phyloP scores from a whole-genome alignment of 179 eudicot species.

The Nepenthes alata region DNA sequence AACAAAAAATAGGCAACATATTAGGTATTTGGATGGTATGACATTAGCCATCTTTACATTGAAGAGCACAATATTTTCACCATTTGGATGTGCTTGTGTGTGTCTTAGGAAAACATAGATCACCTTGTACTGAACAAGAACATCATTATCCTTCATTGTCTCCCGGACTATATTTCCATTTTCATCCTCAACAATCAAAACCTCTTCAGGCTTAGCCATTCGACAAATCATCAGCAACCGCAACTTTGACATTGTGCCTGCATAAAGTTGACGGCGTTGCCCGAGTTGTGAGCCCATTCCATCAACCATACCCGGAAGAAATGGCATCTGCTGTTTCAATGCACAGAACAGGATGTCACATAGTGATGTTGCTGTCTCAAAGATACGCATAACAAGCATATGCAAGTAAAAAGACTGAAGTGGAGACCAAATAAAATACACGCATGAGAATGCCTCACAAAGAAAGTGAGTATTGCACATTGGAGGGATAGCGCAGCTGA shows the following conservation, averaged over 20 bases:
- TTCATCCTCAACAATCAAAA: slow-evolving; percentile 98
- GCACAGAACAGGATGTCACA: slow-evolving; percentile 1
- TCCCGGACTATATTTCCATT: slow-evolving; percentile 99
- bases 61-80: too few relatives aligned
- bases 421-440: not conserved
- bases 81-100: too few relatives aligned
- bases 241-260: slow-evolving; percentile 79
- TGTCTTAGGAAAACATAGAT: not conserved
- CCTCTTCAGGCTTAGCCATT: slow-evolving; percentile 99
- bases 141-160: slow-evolving; percentile 99
- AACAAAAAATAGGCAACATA: too few relatives aligned
- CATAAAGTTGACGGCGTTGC: slow-evolving; percentile 78
- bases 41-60: too few relatives aligned
- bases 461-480: too few relatives aligned
- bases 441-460: not conserved
- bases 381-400: not conserved
- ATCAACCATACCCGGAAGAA: slow-evolving; percentile 53
- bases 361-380: not conserved
- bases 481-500: too few relatives aligned
- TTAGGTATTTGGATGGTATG: too few relatives aligned
- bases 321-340: slow-evolving; percentile 37
- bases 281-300: slow-evolving; percentile 62
- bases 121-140: slow-evolving; percentile 98
- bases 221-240: slow-evolving; percentile 90
- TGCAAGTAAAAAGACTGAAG: not conserved